phyloP scores from a whole-genome alignment of 352 stramenopile genomes.

The Pythium pyrilobum region DNA sequence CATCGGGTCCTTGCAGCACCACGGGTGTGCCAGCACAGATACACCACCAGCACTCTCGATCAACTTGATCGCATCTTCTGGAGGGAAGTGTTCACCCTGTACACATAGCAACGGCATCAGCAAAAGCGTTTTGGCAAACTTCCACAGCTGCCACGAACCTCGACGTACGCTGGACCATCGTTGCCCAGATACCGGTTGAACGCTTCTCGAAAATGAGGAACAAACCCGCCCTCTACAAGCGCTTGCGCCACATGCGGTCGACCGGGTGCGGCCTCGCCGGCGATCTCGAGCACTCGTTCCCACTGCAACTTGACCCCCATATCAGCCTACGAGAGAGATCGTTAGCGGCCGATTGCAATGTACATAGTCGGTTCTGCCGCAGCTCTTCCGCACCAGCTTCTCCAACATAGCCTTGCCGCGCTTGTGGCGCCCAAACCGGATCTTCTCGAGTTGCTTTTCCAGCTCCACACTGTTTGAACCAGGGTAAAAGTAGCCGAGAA shows the following conservation, averaged over 20 bases:
- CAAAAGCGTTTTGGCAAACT: too few species aligned
- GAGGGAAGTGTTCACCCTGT: conserved; percentile 76
- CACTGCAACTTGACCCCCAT: conserved; percentile 83
- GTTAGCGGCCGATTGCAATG: not conserved
- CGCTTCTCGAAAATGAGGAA: conserved; percentile 72
- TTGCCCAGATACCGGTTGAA: conserved; percentile 82
- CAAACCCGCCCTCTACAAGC: conserved; percentile 68
- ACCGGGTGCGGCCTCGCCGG: conserved; percentile 72
- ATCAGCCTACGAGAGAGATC: conserved; percentile 29
- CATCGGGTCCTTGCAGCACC: conserved; percentile 82
- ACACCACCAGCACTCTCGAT: conserved; percentile 75
- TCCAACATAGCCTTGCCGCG: conserved; percentile 78
- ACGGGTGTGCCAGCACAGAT: conserved; percentile 80
- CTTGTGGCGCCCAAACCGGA: conserved; percentile 70
- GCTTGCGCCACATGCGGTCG: conserved; percentile 75
- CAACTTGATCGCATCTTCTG: conserved; percentile 82
- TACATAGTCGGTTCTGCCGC: not conserved
- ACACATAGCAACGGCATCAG: not conserved
- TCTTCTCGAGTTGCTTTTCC: conserved; percentile 74
- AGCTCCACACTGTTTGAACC: conserved; percentile 69
- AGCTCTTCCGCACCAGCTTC: conserved; percentile 48
- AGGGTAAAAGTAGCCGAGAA: conserved; percentile 82
- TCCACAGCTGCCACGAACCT: conserved; percentile 31
- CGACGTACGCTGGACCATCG: conserved; percentile 75
- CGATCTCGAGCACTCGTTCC: conserved; percentile 78